These are phyloP conservation scores for Fusarium devonianum DNA, from an alignment of 2,329 filamentous ascomycete species.

Conservation along the genomic window DNA sequence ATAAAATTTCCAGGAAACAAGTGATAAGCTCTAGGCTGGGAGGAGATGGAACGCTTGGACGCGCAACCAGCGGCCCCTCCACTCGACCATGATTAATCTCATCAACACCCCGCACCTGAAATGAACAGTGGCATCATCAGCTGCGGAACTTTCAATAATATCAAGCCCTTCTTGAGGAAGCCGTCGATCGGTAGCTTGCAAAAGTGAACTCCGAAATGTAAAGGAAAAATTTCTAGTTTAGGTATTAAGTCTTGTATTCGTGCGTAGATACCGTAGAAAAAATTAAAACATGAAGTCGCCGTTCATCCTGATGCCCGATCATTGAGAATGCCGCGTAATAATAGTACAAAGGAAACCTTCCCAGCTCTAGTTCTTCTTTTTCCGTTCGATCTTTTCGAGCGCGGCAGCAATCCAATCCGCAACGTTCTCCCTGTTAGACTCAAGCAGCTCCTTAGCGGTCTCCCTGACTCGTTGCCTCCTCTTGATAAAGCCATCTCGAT, in stretches of 20 bases:
- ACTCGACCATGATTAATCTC: not conserved
- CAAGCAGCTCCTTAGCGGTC: constrained; percentile 16
- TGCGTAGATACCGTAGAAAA: constrained; percentile 13
- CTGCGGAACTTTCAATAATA: not conserved
- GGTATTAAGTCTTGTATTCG: constrained; percentile 31
- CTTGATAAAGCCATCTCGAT: constrained; percentile 32
- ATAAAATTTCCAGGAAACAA: too few relatives aligned
- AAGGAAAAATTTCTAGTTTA: constrained; percentile 28
- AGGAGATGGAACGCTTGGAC: constrained; percentile 5
- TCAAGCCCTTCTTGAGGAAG: not conserved
- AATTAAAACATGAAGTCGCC: constrained; percentile 30
- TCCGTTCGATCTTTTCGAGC: constrained; percentile 10
- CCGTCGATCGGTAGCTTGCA: not conserved
- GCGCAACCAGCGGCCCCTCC: not conserved
- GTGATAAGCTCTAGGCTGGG: too few relatives aligned
- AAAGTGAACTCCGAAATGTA: not conserved
- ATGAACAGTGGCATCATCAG: not conserved
- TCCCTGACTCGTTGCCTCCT: constrained; percentile 31
- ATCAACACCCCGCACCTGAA: constrained; percentile 1
- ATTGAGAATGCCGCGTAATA: constrained; percentile 26
- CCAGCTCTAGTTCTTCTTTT: constrained; percentile 1
- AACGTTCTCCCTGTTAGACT: constrained; percentile 32
- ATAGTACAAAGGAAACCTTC: constrained; percentile 15
- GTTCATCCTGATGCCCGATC: constrained; percentile 37
- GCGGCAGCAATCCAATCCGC: constrained; percentile 33